phyloP scores from a whole-genome alignment of 805 yeast genomes.

The Schwanniomyces sp. region DNA sequence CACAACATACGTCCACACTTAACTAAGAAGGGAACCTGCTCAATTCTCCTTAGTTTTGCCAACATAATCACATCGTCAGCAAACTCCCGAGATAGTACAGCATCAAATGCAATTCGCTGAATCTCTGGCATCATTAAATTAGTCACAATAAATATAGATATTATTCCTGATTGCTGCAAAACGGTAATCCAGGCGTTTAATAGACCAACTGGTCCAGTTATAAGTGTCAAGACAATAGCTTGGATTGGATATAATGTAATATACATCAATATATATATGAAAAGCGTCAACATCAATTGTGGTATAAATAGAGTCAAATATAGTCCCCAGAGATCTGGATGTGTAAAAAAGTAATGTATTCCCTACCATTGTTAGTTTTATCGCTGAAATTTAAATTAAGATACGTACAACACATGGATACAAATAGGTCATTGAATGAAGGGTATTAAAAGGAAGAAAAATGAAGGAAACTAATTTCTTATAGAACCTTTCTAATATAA shows the following conservation, averaged over 20 bases:
- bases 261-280: constrained; percentile 36
- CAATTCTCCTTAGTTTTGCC: constrained; percentile 33
- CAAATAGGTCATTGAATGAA: constrained; percentile 17
- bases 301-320: constrained; percentile 46
- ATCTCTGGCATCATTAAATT: constrained; percentile 47
- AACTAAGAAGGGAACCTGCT: constrained; percentile 28
- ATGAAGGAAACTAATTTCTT: background rate
- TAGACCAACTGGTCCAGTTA: constrained; percentile 53
- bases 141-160: constrained; percentile 44
- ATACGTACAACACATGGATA: constrained; percentile 24
- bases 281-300: constrained; percentile 37
- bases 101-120: constrained; percentile 47
- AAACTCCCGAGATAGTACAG: constrained; percentile 46
- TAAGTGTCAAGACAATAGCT: constrained; percentile 38
- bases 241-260: constrained; percentile 45
- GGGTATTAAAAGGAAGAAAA: constrained; percentile 6
- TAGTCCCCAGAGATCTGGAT: constrained; percentile 48
- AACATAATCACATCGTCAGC: constrained; percentile 43
- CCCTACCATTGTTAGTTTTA: constrained; percentile 28
- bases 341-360: constrained; percentile 35
- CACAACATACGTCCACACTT: constrained; percentile 28
- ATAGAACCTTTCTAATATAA: background rate
- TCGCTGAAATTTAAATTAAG: background rate
- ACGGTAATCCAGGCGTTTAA: constrained; percentile 45
- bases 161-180: constrained; percentile 41